phyloP scores from a whole-genome alignment of 2,329 filamentous ascomycete species.

The Calonectria montana region DNA sequence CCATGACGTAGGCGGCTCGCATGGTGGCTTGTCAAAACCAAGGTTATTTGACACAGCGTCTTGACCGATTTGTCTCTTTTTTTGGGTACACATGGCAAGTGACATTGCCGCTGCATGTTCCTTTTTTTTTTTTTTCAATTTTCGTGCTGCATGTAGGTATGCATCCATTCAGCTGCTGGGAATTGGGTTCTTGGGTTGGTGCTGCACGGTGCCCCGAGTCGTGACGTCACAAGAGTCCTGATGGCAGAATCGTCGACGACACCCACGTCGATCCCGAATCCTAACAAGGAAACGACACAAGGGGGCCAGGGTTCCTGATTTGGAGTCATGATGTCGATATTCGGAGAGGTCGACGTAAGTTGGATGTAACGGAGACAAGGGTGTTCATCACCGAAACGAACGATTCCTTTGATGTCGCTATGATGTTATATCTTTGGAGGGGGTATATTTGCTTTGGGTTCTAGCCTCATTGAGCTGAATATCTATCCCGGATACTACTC shows the following conservation, averaged over 20 bases:
- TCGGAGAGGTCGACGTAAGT: neutral
- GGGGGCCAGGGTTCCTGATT: neutral
- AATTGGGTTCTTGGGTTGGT: neutral
- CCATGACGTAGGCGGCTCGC: constrained; percentile 26
- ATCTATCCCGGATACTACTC: constrained; percentile 32
- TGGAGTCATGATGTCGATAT: neutral
- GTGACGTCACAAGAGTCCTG: constrained; percentile 14
- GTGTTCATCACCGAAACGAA: neutral
- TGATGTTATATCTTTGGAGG: constrained; percentile 14
- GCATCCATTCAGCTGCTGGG: neutral
- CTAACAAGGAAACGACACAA: neutral
- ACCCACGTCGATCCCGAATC: neutral
- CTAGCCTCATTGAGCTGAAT: constrained; percentile 43
- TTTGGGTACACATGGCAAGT: neutral
- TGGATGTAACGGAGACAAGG: neutral
- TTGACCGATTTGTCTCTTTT: neutral
- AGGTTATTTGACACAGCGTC: neutral
- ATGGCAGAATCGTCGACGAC: neutral
- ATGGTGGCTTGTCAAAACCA: constrained; percentile 12
- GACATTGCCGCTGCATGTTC: neutral
- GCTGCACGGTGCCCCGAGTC: neutral
- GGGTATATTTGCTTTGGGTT: constrained; percentile 35
- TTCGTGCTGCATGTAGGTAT: neutral
- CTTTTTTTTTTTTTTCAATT: neutral
- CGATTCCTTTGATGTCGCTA: neutral